phyloP scores from a whole-genome alignment of 257 asterid genomes.

The Capsicum rhomboideum region DNA sequence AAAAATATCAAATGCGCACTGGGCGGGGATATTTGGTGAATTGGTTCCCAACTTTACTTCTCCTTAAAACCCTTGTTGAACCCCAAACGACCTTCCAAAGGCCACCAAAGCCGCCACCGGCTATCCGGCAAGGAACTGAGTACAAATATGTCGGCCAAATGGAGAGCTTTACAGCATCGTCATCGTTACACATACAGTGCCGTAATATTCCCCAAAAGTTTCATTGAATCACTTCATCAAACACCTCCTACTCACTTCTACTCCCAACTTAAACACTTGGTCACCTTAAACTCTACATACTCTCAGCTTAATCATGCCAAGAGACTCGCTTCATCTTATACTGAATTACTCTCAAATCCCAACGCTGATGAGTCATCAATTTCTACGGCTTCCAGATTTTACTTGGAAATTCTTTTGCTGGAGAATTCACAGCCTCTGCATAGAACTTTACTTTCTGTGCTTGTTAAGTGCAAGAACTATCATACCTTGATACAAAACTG shows the following conservation, averaged over 20 bases:
- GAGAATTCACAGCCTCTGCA: slow-evolving; percentile 86
- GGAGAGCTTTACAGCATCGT: slow-evolving; percentile 99
- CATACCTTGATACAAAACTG: slow-evolving; percentile 40
- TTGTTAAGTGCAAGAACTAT: slow-evolving; percentile 51
- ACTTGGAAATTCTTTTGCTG: slow-evolving; percentile 61
- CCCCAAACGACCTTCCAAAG: background rate
- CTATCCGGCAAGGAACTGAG: background rate
- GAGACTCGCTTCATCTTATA: slow-evolving; percentile 51
- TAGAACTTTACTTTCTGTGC: slow-evolving; percentile 60
- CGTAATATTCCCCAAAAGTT: slow-evolving; percentile 52
- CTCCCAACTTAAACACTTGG: slow-evolving; percentile 45
- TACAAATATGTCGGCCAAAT: slow-evolving; percentile 64
- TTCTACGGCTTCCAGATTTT: slow-evolving; percentile 44
- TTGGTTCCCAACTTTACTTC: background rate
- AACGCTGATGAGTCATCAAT: slow-evolving; percentile 28
- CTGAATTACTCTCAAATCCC: slow-evolving; percentile 37
- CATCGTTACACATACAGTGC: slow-evolving; percentile 85
- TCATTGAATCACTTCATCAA: slow-evolving; percentile 55
- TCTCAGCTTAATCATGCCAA: slow-evolving; percentile 78
- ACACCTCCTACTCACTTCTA: slow-evolving; percentile 41
- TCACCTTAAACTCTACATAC: slow-evolving; percentile 70
- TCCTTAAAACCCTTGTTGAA: background rate
- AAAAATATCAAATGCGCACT: no score
- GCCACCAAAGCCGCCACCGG: background rate
- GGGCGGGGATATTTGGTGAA: background rate